These are phyloP conservation scores for Cyberlindnera amylophila DNA, from an alignment of 805 yeast genomes.

Conservation along the genomic window DNA sequence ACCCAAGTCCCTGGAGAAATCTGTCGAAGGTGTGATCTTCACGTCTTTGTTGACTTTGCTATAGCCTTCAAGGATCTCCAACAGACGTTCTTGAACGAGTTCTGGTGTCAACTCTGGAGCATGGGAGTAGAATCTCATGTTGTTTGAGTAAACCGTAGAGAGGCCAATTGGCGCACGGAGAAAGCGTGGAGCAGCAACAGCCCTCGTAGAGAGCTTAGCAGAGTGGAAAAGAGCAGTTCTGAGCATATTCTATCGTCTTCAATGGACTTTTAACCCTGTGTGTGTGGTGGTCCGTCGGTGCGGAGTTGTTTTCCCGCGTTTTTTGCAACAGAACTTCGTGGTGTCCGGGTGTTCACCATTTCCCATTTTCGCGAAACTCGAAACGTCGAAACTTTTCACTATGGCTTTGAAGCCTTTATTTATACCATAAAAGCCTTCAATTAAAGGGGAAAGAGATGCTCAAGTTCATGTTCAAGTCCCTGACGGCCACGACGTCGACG, in stretches of 20 bases:
- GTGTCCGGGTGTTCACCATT: background rate
- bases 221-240: conserved; percentile 5
- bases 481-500: conserved; percentile 18
- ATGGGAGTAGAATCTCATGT: conserved; percentile 46
- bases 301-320: background rate
- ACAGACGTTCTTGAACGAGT: conserved; percentile 55
- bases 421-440: too few relatives aligned
- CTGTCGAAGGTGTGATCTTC: conserved; percentile 38
- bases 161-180: too few relatives aligned
- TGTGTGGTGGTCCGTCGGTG: background rate
- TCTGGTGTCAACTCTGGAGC: conserved; percentile 61
- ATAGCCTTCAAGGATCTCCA: conserved; percentile 62
- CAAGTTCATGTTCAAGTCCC: conserved; percentile 25
- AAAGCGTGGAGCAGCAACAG: too few relatives aligned
- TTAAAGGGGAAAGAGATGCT: too few relatives aligned
- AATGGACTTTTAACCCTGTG: too few relatives aligned
- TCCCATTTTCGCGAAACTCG: too few relatives aligned
- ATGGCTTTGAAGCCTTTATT: too few relatives aligned
- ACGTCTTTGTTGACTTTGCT: conserved; percentile 41
- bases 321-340: background rate
- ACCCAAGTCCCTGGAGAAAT: conserved; percentile 63
- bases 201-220: too few relatives aligned
- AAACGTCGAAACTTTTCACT: background rate
- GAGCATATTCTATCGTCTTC: too few relatives aligned
- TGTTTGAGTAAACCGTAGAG: too few relatives aligned